Percentiles rank a stretch among this genome's conserved stretches.
These are phyloP conservation scores for Bruguiera hainesii DNA, from an alignment of 441 rosid genomes.

Conservation along the genomic window DNA sequence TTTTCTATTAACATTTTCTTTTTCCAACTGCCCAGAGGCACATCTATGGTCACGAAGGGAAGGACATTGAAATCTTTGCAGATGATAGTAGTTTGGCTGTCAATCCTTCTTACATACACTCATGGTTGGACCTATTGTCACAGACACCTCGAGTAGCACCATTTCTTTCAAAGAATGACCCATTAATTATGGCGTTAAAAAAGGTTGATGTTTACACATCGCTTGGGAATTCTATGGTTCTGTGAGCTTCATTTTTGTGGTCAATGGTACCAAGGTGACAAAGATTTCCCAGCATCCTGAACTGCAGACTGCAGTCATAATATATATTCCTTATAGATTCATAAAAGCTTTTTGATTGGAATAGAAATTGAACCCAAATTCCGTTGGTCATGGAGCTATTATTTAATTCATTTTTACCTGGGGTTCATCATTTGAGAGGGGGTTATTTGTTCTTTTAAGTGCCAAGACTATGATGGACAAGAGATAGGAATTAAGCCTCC, in stretches of 20 bases:
- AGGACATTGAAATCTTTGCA: slow-evolving; percentile 68
- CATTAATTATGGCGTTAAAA: slow-evolving; percentile 67
- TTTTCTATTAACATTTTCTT: slow-evolving; percentile 20
- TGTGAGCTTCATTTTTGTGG: background rate
- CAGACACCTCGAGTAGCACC: slow-evolving; percentile 95
- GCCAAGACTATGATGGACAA: too few species aligned
- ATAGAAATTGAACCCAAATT: slow-evolving; percentile 1
- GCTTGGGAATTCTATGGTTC: background rate
- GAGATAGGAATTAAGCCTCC: too few species aligned
- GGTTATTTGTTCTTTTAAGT: too few species aligned
- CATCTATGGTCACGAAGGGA: slow-evolving; percentile 79
- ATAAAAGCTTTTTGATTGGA: background rate
- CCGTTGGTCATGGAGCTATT: background rate
- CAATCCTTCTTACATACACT: slow-evolving; percentile 62
- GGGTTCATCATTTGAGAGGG: too few species aligned
- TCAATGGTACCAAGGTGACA: background rate
- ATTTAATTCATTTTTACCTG: too few species aligned
- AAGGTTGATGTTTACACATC: slow-evolving; percentile 44
- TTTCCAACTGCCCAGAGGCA: slow-evolving; percentile 57
- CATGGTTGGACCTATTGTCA: slow-evolving; percentile 87
- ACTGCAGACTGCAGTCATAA: background rate
- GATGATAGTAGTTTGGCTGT: slow-evolving; percentile 85
- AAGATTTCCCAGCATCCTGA: background rate
- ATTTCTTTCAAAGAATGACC: slow-evolving; percentile 83
- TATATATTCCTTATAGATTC: background rate